phyloP scores from a whole-genome alignment of 768 basidiomycete species.

The Psilocybe azurescens region DNA sequence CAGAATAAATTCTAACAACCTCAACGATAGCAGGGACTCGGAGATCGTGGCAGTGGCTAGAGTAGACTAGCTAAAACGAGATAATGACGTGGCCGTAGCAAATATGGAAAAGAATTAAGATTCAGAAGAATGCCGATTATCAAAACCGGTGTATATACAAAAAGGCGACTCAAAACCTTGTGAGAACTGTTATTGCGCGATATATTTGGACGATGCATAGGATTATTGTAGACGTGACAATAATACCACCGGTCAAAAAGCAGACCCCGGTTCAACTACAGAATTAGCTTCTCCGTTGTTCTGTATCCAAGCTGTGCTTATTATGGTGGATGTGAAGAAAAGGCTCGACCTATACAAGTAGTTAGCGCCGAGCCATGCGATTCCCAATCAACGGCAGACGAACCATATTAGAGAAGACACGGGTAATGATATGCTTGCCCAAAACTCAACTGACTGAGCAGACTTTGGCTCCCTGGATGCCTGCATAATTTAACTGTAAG shows the following conservation, averaged over 20 bases:
- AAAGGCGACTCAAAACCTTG: neutral
- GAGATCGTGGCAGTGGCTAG: too few species aligned
- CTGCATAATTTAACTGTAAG: neutral
- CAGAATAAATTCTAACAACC: too few species aligned
- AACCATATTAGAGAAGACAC: conserved; percentile 4
- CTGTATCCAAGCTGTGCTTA: neutral
- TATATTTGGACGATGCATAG: neutral
- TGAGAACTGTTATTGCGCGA: neutral
- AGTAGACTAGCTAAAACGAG: too few species aligned
- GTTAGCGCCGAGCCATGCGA: neutral
- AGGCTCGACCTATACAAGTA: neutral
- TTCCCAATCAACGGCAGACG: neutral
- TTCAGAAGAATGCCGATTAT: too few species aligned
- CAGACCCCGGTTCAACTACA: neutral
- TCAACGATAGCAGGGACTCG: too few species aligned
- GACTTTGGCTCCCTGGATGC: neutral
- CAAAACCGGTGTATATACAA: too few species aligned
- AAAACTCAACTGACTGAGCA: neutral
- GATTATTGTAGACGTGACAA: neutral
- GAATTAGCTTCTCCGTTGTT: neutral
- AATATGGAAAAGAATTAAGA: too few species aligned
- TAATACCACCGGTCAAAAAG: neutral
- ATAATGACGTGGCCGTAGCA: too few species aligned
- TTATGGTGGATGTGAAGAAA: neutral
- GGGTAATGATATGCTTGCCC: conserved; percentile 4